These are phyloP conservation scores for Exophiala calicioides DNA, from an alignment of 2,329 filamentous ascomycete genomes.

Conservation along the genomic window DNA sequence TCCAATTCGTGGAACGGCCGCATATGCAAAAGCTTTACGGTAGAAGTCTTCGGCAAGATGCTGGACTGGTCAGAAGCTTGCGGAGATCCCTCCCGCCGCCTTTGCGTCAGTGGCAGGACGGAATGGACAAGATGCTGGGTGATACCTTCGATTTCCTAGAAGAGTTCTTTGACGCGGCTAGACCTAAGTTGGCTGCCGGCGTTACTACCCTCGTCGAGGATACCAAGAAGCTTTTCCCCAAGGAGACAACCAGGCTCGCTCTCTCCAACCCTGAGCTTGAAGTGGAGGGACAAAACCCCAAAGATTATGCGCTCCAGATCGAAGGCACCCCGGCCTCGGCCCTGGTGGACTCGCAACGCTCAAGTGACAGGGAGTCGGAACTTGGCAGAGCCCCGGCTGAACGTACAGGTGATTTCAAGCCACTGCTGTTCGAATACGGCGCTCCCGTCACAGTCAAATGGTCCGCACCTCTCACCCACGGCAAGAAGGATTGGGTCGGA, in stretches of 20 bases:
- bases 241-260: conserved; percentile 81
- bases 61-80: conserved; percentile 88
- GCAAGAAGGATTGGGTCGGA: conserved; percentile 91
- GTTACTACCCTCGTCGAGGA: conserved; percentile 86
- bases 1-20: conserved; percentile 89
- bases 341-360: conserved; percentile 57
- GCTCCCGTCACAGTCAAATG: conserved; percentile 86
- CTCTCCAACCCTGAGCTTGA: conserved; percentile 79
- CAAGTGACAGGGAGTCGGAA: conserved; percentile 72
- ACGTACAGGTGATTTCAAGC: conserved; percentile 62
- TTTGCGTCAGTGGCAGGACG: conserved; percentile 79
- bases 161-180: conserved; percentile 81
- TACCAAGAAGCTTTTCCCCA: conserved; percentile 82
- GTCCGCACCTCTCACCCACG: conserved; percentile 84
- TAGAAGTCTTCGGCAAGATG: conserved; percentile 76
- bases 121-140: conserved; percentile 81
- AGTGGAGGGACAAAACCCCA: conserved; percentile 74
- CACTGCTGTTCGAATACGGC: conserved; percentile 82
- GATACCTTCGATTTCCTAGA: conserved; percentile 88
- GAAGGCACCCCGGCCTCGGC: conserved; percentile 63
- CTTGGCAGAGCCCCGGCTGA: conserved; percentile 66
- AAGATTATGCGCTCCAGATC: conserved; percentile 76
- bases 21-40: conserved; percentile 99
- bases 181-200: conserved; percentile 81
- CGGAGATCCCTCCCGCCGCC: conserved; percentile 81